These are phyloP conservation scores for Diutina sp. DNA, from an alignment of 1,139 yeast genomes.

Conservation along the genomic window DNA sequence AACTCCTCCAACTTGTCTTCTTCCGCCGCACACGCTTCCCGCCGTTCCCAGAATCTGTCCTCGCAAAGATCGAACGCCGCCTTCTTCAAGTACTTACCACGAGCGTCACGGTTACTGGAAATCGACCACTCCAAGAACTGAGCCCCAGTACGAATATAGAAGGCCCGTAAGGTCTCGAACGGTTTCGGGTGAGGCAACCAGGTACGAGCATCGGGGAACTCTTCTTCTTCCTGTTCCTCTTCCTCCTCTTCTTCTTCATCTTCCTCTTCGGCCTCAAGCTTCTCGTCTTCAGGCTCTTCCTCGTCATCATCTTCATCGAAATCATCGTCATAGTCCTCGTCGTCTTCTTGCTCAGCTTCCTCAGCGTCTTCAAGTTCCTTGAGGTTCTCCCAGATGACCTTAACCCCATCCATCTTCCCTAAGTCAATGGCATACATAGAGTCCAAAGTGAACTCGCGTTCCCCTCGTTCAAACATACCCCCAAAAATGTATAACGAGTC, in stretches of 20 bases:
- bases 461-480: slow-evolving; percentile 84
- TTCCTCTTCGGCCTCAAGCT: slow-evolving; percentile 39
- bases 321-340: slow-evolving; percentile 37
- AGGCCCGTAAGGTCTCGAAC: slow-evolving; percentile 74
- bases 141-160: slow-evolving; percentile 79
- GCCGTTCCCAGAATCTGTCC: slow-evolving; percentile 97
- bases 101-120: slow-evolving; percentile 70
- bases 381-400: slow-evolving; percentile 82
- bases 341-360: slow-evolving; percentile 44
- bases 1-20: slow-evolving; percentile 84
- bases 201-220: slow-evolving; percentile 82
- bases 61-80: slow-evolving; percentile 86
- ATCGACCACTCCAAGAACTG: slow-evolving; percentile 88
- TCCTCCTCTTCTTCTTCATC: slow-evolving; percentile 53
- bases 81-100: slow-evolving; percentile 83
- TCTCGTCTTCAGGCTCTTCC: neutral
- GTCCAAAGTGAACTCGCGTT: slow-evolving; percentile 71
- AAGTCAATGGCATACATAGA: slow-evolving; percentile 79
- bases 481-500: slow-evolving; percentile 82
- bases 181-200: slow-evolving; percentile 97
- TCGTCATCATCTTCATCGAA: slow-evolving; percentile 11
- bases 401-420: slow-evolving; percentile 79
- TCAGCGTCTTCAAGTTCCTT: slow-evolving; percentile 56
- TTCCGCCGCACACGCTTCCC: slow-evolving; percentile 79
- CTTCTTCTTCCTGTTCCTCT: slow-evolving; percentile 47